These are phyloP conservation scores for Dactylellina haptotyla DNA, from an alignment of 2,329 filamentous ascomycete species.

Conservation along the genomic window DNA sequence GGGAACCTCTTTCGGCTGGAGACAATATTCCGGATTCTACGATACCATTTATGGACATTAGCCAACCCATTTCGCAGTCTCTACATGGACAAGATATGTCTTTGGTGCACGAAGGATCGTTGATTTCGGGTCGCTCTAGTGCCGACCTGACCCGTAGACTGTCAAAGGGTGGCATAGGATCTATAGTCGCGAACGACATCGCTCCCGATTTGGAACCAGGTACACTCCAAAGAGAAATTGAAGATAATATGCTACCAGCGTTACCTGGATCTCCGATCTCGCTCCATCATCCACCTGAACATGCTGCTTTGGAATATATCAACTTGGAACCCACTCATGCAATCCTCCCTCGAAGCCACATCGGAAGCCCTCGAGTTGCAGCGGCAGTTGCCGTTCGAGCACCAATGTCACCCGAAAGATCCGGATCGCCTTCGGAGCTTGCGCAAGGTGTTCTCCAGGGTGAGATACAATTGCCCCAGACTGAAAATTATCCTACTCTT, in stretches of 20 bases:
- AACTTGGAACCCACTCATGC: not conserved
- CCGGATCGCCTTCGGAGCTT: not conserved
- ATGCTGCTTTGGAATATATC: not conserved
- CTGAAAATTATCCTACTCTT: conserved; percentile 22
- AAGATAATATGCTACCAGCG: not conserved
- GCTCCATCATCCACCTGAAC: not conserved
- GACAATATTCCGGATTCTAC: not conserved
- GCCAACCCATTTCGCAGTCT: too few relatives aligned
- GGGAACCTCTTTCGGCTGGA: not conserved
- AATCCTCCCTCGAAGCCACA: conserved; percentile 12
- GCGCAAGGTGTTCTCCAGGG: not conserved
- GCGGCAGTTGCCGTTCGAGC: not conserved
- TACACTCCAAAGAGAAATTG: not conserved
- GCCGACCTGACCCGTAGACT: too few relatives aligned
- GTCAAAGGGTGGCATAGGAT: too few relatives aligned
- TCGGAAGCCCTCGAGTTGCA: conserved; percentile 3
- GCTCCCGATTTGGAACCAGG: too few relatives aligned
- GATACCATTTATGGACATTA: not conserved
- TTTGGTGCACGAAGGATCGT: too few relatives aligned
- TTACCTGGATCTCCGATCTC: conserved; percentile 29
- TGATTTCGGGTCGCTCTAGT: too few relatives aligned
- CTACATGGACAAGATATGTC: too few relatives aligned
- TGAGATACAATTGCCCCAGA: not conserved
- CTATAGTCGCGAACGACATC: too few relatives aligned
- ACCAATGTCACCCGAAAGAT: conserved; percentile 1